phyloP scores from a whole-genome alignment of 192 early-diverging fungal genomes.

The Coemansia sp. region DNA sequence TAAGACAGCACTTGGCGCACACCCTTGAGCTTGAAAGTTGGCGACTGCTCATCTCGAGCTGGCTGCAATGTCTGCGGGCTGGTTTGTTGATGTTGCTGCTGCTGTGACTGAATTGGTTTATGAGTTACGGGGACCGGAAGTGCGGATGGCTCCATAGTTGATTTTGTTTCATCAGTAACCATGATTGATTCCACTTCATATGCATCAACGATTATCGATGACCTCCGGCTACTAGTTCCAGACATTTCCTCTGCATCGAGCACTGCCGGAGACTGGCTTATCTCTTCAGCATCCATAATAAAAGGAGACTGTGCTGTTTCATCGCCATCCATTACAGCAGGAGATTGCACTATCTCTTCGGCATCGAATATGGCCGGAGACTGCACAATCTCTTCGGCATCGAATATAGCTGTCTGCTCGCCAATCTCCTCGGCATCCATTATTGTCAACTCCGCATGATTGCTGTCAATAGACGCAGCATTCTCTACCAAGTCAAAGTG shows the following conservation, averaged over 20 bases:
- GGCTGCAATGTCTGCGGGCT: conserved; percentile 3
- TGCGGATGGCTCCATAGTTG: background rate
- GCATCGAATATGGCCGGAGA: conserved; percentile 19
- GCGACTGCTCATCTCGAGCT: conserved; percentile 6
- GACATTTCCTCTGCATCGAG: conserved; percentile 18
- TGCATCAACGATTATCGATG: conserved; percentile 29
- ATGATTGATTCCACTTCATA: conserved; percentile 34
- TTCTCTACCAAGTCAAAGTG: conserved; percentile 45
- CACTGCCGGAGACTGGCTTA: background rate
- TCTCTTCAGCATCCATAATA: conserved; percentile 5
- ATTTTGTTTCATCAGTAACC: background rate
- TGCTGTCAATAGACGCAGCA: conserved; percentile 15
- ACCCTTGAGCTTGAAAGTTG: conserved; percentile 45
- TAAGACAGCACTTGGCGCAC: conserved; percentile 48
- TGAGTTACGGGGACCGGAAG: background rate
- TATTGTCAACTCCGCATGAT: conserved; percentile 2
- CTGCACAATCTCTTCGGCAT: background rate
- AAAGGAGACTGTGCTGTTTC: background rate
- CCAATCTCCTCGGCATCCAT: conserved; percentile 34
- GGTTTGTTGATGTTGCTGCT: background rate
- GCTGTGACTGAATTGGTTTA: background rate
- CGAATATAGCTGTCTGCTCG: background rate
- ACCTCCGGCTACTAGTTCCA: conserved; percentile 1
- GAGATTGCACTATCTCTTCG: conserved; percentile 13
- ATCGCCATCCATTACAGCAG: background rate